Base-by-base conservation (phyloP, 2,329 filamentous ascomycete species). In the Coniochaeta sp. region DNA sequence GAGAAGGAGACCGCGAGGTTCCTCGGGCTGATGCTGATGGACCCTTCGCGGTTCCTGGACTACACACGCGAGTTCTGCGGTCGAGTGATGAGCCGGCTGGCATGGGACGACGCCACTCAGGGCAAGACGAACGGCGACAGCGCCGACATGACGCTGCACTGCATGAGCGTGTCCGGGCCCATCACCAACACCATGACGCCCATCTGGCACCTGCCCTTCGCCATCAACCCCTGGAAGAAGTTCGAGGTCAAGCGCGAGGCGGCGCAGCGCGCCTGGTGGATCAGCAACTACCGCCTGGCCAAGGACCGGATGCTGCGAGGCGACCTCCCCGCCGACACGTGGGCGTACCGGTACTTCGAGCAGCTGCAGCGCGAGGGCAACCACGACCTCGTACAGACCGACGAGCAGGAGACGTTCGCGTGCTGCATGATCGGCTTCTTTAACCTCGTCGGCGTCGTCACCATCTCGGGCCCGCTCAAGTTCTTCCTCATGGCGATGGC, bases 401-500 rank as follows among this genome's bases (percentile, higher is more conserved):
- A 73, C 16, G 72, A 77, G 34, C 74, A 80, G 30, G 77, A 79
- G 64, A 69, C 74, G 28, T 79, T 78, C 67, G 77, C 78, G 8
- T 76, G 75, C 58, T 81, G 79, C 65, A 81, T 80, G 77, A 73
- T 81, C 28, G 79, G 79, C 0, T 81, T 81, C 64, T 72, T 81
- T 65, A 80, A 78, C 59, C 73, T 81, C 6, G 79, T 81, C 14
- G 79, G 79, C 8, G 77, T 81, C 10, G 73, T 81, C 34, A 81
- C 79, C 10, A 78, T 81, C 60, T 75, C 74, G 14, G 78, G 78
- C 1, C 79, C 79, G 9, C 66, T 80, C 65, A 77, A 80, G 67
- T 81, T 79, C 71, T 81, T 81, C 69, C 64, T 80, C 57, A 80
- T 81, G 79, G 75, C 76, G 58, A 80, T 83, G 79, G 74, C 74